Base-by-base conservation (phyloP, 129 eudicot genomes). In the Escallonia herrerae region DNA sequence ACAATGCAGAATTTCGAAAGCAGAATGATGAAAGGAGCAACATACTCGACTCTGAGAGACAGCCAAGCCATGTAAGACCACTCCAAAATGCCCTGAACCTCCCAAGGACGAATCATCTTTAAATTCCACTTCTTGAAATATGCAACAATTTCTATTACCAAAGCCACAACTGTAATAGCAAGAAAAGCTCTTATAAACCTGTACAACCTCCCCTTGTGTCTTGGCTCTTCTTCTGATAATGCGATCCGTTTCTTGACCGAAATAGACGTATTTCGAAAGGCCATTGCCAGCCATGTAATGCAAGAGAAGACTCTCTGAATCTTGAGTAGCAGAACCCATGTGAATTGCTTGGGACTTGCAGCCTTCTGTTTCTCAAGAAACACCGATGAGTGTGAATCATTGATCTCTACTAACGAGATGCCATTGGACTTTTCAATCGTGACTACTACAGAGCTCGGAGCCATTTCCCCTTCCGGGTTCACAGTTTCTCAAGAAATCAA, bases 41-140 rank as follows among this genome's bases (percentile, higher is more conserved):
- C 45, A 75, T 87, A 91, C 38, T 87, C 89, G 62, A 58, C 90
- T 62, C 97, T 83, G 15, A 87, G 83, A 47, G 75, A 58, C 51
- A 84, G 10, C 96, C 97, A 91, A 56, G 87, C 75, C 87, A 82
- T 60, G 44, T 91, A 91, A 42, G 77, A 72, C 93, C 87, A 84
- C 37, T 82, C 87, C 14, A 82, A 72, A 38, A 84, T 40, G 13
- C 86, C 79, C 72, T 69, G 60, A 8, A 86, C 87, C 48, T 86
- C 86, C 74, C 80, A 80, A 40, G 88, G 89, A 64, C 77, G 75
- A 62, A 82, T 71, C 69, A 81, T 64, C n/a, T 80, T 74, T 76
- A 90, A 80, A 73, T 90, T 82, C 97, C 97, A 90, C 52, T 75
- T 61, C 49, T 87, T 78, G 53, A 69, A 87, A 78, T 87, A 88